These are phyloP conservation scores for Triangularia verruculosa DNA, from an alignment of 2,329 filamentous ascomycete species.

Conservation along the genomic window DNA sequence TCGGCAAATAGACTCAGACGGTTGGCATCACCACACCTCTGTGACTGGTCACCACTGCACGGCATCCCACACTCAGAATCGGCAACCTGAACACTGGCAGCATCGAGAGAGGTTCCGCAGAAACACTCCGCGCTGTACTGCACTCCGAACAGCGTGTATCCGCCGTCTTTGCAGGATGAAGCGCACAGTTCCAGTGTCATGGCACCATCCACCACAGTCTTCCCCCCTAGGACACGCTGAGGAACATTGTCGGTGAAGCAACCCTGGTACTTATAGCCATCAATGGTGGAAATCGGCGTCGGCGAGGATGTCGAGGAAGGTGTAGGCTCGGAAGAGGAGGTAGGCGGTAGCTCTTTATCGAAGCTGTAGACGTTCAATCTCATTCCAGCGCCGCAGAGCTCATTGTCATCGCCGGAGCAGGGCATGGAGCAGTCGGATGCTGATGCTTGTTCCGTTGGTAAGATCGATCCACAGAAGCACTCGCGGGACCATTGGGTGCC, in stretches of 20 bases:
- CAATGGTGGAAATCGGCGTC: neutral
- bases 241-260: conserved; percentile 7
- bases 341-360: conserved; percentile 15
- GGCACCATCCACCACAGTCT: neutral
- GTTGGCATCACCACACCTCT: conserved; percentile 5
- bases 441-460: conserved; percentile 29
- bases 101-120: conserved; percentile 3
- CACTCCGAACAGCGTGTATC: neutral
- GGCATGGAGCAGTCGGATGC: conserved; percentile 35
- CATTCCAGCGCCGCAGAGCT: conserved; percentile 36
- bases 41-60: neutral
- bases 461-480: conserved; percentile 32
- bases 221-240: neutral
- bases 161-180: neutral
- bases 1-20: conserved; percentile 1
- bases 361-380: conserved; percentile 26
- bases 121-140: conserved; percentile 1
- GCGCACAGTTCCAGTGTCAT: conserved; percentile 5
- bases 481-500: conserved; percentile 19
- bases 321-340: neutral
- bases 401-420: conserved; percentile 33
- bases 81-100: neutral
- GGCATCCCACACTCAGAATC: conserved; percentile 1
- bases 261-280: conserved; percentile 1
- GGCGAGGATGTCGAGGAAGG: neutral